Conservation (phyloP, 2,329 filamentous ascomycete genomes). For the Bipolaris gigantea region DNA sequence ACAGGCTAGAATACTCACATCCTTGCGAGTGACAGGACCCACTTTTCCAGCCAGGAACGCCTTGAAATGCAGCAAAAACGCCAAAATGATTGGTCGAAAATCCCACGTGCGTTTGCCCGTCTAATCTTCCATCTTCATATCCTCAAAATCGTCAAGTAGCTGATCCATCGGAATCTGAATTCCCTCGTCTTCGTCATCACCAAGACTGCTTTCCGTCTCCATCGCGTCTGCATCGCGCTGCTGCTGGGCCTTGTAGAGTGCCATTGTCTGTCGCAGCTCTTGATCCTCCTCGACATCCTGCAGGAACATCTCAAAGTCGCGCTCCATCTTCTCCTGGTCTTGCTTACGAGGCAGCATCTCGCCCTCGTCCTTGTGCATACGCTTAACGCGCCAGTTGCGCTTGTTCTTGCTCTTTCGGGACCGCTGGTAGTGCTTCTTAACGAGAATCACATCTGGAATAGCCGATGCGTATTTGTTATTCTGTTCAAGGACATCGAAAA, state of each 20-base stretch:
- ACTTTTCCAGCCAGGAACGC: constrained; percentile 6
- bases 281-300: constrained; percentile 94
- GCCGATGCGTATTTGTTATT: constrained; percentile 69
- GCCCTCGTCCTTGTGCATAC: constrained; percentile 86
- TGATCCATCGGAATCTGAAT: constrained; percentile 55
- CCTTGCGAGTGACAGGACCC: neutral
- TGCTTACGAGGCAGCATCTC: constrained; percentile 84
- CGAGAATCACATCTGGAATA: constrained; percentile 89
- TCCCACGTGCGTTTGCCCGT: neutral
- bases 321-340: constrained; percentile 84
- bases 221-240: constrained; percentile 65
- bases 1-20: neutral
- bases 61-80: constrained; percentile 12
- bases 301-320: constrained; percentile 96
- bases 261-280: constrained; percentile 80
- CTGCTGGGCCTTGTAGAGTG: constrained; percentile 73
- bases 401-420: constrained; percentile 72
- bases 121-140: constrained; percentile 69
- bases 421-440: constrained; percentile 94
- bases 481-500: constrained; percentile 83
- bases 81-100: neutral
- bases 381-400: constrained; percentile 86
- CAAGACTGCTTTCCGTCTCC: constrained; percentile 64
- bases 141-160: constrained; percentile 89
- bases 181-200: constrained; percentile 59